phyloP scores from a whole-genome alignment of 192 early-diverging fungal species.

The Gamsiella multidivaricata region DNA sequence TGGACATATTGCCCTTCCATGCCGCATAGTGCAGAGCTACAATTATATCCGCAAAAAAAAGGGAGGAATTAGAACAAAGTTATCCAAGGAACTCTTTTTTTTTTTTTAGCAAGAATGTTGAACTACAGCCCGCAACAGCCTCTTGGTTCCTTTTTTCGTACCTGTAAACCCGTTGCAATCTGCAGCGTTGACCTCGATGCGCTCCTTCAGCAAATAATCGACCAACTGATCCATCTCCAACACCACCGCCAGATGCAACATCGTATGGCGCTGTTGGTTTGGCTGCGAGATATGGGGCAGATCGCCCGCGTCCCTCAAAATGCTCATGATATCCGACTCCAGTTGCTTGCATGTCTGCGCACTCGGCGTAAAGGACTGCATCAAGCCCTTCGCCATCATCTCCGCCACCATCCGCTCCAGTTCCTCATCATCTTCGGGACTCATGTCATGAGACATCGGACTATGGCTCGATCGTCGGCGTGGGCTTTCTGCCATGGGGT shows the following conservation, averaged over 20 bases:
- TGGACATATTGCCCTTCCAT: slow-evolving; percentile 25
- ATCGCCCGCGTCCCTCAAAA: slow-evolving; percentile 24
- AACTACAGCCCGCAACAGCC: too few species aligned
- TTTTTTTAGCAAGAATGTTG: too few species aligned
- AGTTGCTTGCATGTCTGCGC: slow-evolving; percentile 23
- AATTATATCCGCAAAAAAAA: too few species aligned
- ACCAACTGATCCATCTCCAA: slow-evolving; percentile 44
- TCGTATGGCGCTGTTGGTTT: slow-evolving; percentile 49
- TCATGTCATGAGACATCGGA: slow-evolving; percentile 19
- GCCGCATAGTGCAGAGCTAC: slow-evolving; percentile 48
- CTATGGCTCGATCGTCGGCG: slow-evolving; percentile 33
- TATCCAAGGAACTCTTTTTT: too few species aligned
- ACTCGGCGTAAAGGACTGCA: slow-evolving; percentile 25
- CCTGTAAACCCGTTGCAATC: slow-evolving; percentile 54
- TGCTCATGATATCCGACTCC: slow-evolving; percentile 29
- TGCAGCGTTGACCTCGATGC: slow-evolving; percentile 45
- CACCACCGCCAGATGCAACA: slow-evolving; percentile 41
- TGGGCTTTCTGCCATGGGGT: slow-evolving; percentile 28
- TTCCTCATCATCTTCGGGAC: slow-evolving; percentile 39
- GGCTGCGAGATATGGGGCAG: slow-evolving; percentile 49
- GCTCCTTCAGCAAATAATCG: slow-evolving; percentile 39
- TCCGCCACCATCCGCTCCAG: slow-evolving; percentile 40
- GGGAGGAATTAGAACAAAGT: not conserved
- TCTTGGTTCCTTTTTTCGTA: too few species aligned
- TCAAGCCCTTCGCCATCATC: slow-evolving; percentile 48